Evolutionary conservation across 1,284 basidiomycete species (phyloP).

Genomic region (Marasmius oreades): DNA sequence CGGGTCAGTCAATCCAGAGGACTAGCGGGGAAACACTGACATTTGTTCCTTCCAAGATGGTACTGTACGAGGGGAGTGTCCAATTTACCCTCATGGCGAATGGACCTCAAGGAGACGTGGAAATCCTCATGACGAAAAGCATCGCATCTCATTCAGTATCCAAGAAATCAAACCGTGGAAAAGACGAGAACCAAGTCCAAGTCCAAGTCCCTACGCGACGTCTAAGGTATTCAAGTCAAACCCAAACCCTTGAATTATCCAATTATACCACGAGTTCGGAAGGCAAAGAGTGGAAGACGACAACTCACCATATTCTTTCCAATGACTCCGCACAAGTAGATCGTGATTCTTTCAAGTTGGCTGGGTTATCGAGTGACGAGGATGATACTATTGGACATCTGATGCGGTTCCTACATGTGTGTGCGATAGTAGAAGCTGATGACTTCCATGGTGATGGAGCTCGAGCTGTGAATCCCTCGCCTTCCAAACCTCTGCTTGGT

Average conservation of each 20-base stretch:
- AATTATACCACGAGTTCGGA: slow-evolving; percentile 28
- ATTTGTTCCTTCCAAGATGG: slow-evolving; percentile 31
- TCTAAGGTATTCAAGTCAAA: slow-evolving; percentile 39
- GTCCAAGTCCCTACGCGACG: slow-evolving; percentile 29
- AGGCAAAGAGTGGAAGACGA: slow-evolving; percentile 42
- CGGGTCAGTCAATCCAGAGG: slow-evolving; percentile 33
- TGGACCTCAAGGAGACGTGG: slow-evolving; percentile 46
- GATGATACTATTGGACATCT: slow-evolving; percentile 24
- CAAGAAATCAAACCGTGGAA: slow-evolving; percentile 54
- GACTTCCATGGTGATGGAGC: not conserved
- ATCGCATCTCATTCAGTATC: slow-evolving; percentile 30
- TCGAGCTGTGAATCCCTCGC: not conserved
- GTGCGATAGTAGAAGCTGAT: slow-evolving; percentile 30
- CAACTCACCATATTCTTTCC: slow-evolving; percentile 27
- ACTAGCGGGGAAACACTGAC: no score
- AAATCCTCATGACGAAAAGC: slow-evolving; percentile 29
- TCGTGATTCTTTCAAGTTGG: slow-evolving; percentile 3
- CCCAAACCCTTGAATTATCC: slow-evolving; percentile 39
- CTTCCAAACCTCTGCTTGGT: no score
- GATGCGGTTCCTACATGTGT: slow-evolving; percentile 32
- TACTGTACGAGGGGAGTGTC: slow-evolving; percentile 34
- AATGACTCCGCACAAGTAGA: slow-evolving; percentile 9
- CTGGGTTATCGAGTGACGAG: slow-evolving; percentile 31
- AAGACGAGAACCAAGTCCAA: not conserved
- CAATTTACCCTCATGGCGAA: slow-evolving; percentile 56